Conservation (phyloP, 305 asterid genomes). For the Rubia tinctorum region DNA sequence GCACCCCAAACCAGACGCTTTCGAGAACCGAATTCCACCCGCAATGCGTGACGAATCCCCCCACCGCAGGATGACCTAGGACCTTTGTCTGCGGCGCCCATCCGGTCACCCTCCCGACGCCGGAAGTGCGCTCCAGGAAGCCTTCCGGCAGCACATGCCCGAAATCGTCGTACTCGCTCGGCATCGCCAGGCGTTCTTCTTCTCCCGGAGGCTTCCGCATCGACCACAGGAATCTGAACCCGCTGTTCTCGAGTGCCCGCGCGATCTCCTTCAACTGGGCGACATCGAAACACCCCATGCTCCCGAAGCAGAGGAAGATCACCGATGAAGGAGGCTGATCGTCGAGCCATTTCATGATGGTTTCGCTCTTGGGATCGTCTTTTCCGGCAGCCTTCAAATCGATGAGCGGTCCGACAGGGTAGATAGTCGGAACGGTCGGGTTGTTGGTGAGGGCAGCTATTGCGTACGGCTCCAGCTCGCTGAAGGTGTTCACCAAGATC, state of each 20-base stretch:
- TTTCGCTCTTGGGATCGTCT: not conserved
- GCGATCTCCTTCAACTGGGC: constrained; percentile 31
- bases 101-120: constrained; percentile 23
- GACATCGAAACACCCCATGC: constrained; percentile 23
- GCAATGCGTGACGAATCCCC: constrained; percentile 31
- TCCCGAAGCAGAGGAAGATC: constrained; percentile 30
- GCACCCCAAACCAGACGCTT: constrained; percentile 32
- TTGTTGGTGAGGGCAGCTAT: constrained; percentile 17
- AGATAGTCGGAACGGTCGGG: constrained; percentile 9
- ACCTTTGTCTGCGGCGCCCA: constrained; percentile 29
- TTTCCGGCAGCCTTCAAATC: not conserved
- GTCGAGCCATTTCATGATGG: constrained; percentile 24
- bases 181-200: not conserved
- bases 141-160: constrained; percentile 30
- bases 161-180: constrained; percentile 13
- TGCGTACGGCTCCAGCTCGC: constrained; percentile 34
- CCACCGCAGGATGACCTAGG: constrained; percentile 21
- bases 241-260: constrained; percentile 22
- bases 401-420: constrained; percentile 25
- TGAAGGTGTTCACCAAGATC: constrained; percentile 37
- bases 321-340: constrained; percentile 24
- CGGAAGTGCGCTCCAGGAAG: constrained; percentile 20
- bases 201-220: constrained; percentile 4
- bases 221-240: constrained; percentile 32
- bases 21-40: constrained; percentile 34